Conservation (phyloP, 805 yeast genomes). For the Hagleromyces aurorensis region DNA sequence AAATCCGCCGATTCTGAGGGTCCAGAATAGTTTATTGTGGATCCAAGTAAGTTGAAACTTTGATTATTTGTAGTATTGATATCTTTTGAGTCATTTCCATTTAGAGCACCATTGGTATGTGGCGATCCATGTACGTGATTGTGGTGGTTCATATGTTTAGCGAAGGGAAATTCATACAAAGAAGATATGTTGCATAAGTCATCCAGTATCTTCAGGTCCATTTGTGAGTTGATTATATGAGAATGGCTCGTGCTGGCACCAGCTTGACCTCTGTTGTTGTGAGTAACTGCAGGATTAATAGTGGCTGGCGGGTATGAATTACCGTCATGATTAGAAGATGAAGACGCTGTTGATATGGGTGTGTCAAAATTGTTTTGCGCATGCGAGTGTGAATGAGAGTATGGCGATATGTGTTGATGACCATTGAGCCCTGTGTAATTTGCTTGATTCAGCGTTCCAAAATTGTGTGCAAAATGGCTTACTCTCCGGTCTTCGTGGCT, state of each 20-base stretch:
- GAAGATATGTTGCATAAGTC: conserved; percentile 30
- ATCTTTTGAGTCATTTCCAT: conserved; percentile 1
- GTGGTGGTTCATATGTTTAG: conserved; percentile 26
- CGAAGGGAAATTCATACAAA: conserved; percentile 29
- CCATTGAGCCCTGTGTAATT: neutral
- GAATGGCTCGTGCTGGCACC: conserved; percentile 9
- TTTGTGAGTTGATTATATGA: conserved; percentile 20
- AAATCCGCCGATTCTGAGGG: neutral
- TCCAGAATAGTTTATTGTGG: conserved; percentile 8
- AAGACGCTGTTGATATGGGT: conserved; percentile 7
- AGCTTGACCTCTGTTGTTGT: no score
- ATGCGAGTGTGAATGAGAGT: no score
- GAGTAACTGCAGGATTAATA: no score
- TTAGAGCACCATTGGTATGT: neutral
- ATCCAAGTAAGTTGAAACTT: conserved; percentile 10
- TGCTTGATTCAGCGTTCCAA: no score
- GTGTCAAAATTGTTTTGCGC: conserved; percentile 5
- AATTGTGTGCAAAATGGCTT: no score
- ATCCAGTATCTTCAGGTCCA: conserved; percentile 26
- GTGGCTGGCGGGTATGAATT: no score
- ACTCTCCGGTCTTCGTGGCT: no score
- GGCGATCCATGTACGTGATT: conserved; percentile 13
- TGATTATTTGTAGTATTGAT: conserved; percentile 2
- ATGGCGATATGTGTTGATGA: no score
- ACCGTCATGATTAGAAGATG: conserved; percentile 6